Conservation (phyloP, 495 filamentous ascomycete species). For the Cryomyces minteri region DNA sequence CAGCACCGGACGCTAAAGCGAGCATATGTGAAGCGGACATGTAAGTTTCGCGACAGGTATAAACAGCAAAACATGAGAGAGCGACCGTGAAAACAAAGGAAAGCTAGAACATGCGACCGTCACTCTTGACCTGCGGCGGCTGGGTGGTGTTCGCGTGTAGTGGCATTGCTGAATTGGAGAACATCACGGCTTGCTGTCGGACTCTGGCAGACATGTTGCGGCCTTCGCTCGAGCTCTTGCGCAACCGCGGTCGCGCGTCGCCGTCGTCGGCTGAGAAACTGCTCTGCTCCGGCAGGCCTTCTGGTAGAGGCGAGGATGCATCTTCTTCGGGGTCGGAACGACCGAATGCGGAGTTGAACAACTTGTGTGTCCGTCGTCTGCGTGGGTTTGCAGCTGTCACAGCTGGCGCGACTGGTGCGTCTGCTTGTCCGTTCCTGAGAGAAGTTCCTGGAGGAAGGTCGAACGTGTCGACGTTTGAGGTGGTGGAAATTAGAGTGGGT, state of each 20-base stretch:
- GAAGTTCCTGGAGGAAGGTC: conserved; percentile 21
- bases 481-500: conserved; percentile 60
- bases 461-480: conserved; percentile 42
- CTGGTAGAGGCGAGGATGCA: neutral
- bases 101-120: neutral
- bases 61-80: neutral
- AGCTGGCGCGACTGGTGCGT: conserved; percentile 16
- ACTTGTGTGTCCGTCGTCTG: conserved; percentile 7
- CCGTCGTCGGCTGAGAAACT: neutral
- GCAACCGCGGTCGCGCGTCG: neutral
- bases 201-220: neutral
- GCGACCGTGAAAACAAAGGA: too few species aligned
- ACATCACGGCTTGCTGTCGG: too few species aligned
- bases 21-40: too few species aligned
- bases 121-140: neutral
- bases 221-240: neutral
- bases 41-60: neutral
- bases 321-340: neutral
- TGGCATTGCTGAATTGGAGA: neutral
- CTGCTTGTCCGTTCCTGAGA: conserved; percentile 20
- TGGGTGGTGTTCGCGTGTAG: neutral
- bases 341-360: neutral
- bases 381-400: conserved; percentile 21
- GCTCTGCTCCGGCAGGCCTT: neutral
- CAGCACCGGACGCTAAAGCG: too few species aligned